Base-by-base conservation (phyloP, 176 grass and related monocot species). In the Avena atlantica region DNA sequence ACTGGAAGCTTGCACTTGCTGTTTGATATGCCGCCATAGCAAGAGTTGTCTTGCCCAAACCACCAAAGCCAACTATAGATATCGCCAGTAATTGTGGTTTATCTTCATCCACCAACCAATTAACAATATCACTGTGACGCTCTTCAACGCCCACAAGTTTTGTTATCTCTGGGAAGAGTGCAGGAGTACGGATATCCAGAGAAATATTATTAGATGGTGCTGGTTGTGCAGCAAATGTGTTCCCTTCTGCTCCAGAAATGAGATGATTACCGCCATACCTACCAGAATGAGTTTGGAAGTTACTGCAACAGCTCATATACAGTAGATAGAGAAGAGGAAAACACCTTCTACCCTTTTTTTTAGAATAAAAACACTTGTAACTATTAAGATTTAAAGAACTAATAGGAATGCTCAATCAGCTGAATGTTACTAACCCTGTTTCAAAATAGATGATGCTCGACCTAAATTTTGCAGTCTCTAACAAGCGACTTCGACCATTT, bases 21-120 rank as follows among this genome's bases (percentile, higher is more conserved):
- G 55, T 92, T 81, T 76, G 67, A 9, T 91, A 92, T 61, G 36
- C 62, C 27, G 16, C 78, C 90, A 92, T 86, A 64, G 82, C 90
- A 89, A 92, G 77, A 23, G 90, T 92, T 12, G 90, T 92, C 90
- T 92, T 92, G 0, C 82, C 90, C 57, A 86, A 84, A 82, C 90
- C 86, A 85, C 82, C 82, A 52, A 92, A 92, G 29, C 82, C 78
- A 0, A 55, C 69, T 78, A 89, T 68, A 13, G 82, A 86, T 57
- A 92, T 14, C 20, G 81, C 86, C 23, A 52, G n/a, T 12, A 86
- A 27, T 14, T 47, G 23, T 36, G 67, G 81, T 57, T 81, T 1
- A 2, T 78, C 2, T 52, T 60, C 23, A 1, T 72, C 87, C 77
- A 67, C 63, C 36, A 89, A 83, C 81, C 80, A 89, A 2, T 25